Evolutionary conservation across 345 rosid genomes (phyloP), one percentile per base, ranked within the genome.

Genomic region (Laguncularia racemosa): DNA sequence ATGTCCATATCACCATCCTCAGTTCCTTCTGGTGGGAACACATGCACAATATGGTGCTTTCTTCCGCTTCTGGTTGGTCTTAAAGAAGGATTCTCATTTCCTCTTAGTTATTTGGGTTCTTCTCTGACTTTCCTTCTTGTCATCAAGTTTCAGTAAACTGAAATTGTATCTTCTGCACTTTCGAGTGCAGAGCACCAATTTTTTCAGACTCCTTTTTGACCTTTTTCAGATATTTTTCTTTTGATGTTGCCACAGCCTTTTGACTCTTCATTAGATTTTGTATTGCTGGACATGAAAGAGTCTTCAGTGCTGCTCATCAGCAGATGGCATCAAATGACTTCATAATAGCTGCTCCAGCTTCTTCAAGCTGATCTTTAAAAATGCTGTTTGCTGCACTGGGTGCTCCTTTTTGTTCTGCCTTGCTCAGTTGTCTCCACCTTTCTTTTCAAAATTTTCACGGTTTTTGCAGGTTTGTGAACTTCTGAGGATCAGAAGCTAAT

Each of bases 161-260:
- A 73, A 75, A 80, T 79, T 88, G 97, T 52, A 95, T 55, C 66
- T 84, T 90, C 79, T 88, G 96, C 73, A 90, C 84, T 79, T 95
- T 96, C 65, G 83, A 48, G 71, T 95, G 96, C 72, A 95, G 75
- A 55, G 80, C 69, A 23, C 89, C 91, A 11, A 85, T 81, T 77
- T 82, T 88, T 76, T 95, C 97, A 0, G 99, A 84, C 56, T 73
- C 88, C 66, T 83, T 79, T 73, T 81, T 77, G 38, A 92, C 91
- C 71, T n/a, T 90, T 89, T 48, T 90, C 96, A 15, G 85, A 71
- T 45, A 77, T 65, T 61, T 71, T 71, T 59, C 71, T 79, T 64
- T 78, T 78, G 20, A 76, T 71, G 13, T 45, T 62, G 21, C 65
- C 74, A 57, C 69, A 71, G 57, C 61, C 72, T 58, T 81, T 84